These are phyloP conservation scores for Leccinum subfulvum DNA, from an alignment of 1,284 basidiomycete genomes.

Conservation along the genomic window DNA sequence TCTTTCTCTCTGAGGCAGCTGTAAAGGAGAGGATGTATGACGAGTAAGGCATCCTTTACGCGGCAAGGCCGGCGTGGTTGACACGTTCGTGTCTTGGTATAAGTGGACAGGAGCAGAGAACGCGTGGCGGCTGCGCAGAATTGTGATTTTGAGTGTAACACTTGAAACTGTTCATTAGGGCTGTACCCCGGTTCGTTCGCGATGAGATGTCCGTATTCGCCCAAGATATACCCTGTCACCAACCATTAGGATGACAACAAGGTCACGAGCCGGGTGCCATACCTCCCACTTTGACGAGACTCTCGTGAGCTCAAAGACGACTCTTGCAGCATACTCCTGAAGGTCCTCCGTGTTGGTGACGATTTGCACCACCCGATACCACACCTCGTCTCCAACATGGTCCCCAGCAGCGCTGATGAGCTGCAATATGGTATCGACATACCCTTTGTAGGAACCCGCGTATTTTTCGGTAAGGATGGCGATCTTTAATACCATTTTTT, in stretches of 20 bases:
- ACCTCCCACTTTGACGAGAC: constrained; percentile 96
- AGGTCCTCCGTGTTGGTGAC: constrained; percentile 98
- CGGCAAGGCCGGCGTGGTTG: constrained; percentile 44
- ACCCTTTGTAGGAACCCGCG: constrained; percentile 93
- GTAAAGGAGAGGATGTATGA: constrained; percentile 60
- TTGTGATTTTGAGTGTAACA: constrained; percentile 93
- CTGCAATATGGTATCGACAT: constrained; percentile 94
- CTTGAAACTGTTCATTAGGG: constrained; percentile 93
- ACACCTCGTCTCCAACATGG: constrained; percentile 98
- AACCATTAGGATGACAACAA: constrained; percentile 15
- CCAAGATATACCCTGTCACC: constrained; percentile 83
- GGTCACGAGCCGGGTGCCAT: constrained; percentile 22
- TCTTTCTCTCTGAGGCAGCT: constrained; percentile 38
- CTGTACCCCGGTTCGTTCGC: constrained; percentile 93
- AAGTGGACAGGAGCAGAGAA: constrained; percentile 48
- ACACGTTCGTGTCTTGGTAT: constrained; percentile 19
- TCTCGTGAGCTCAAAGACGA: constrained; percentile 96
- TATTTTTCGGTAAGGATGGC: constrained; percentile 98
- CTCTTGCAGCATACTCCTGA: constrained; percentile 91
- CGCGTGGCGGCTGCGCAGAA: constrained; percentile 92
- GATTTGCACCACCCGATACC: constrained; percentile 98
- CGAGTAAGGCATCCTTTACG: constrained; percentile 54
- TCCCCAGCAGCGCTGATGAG: constrained; percentile 96
- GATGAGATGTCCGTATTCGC: constrained; percentile 96
- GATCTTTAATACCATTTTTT: constrained; percentile 99